A percentile compares a stretch with the other conserved stretches of the same genome.
Evolutionary conservation across 192 early-diverging fungal species (phyloP).

Genomic region (Umbelopsis isabellina): DNA sequence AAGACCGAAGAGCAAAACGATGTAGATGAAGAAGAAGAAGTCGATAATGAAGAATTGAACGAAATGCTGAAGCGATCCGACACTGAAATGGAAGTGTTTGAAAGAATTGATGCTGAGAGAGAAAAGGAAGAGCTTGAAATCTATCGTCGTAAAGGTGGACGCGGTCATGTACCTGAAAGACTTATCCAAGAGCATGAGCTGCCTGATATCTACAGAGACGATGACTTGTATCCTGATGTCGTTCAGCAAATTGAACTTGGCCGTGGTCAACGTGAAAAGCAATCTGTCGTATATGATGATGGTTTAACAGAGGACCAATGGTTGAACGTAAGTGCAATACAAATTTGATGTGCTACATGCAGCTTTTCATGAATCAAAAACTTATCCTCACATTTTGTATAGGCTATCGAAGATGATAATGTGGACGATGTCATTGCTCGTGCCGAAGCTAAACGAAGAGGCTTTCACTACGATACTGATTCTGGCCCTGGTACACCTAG

Average conservation of each 20-base stretch:
- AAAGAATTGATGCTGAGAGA: conserved; percentile 77
- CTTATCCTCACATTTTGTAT: not conserved
- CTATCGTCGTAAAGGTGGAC: conserved; percentile 61
- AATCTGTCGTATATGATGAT: conserved; percentile 86
- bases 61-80: conserved; percentile 89
- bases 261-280: conserved; percentile 74
- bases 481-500: conserved; percentile 17
- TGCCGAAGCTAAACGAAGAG: conserved; percentile 43
- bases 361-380: conserved; percentile 8
- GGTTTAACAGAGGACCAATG: conserved; percentile 94
- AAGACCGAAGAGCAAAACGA: conserved; percentile 79
- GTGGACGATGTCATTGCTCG: conserved; percentile 57
- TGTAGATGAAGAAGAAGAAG: conserved; percentile 67
- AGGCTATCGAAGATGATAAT: conserved; percentile 70
- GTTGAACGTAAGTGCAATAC: conserved; percentile 57
- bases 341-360: not conserved
- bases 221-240: conserved; percentile 46
- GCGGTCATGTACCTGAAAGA: conserved; percentile 67
- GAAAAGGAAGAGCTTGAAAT: conserved; percentile 48
- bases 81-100: conserved; percentile 76
- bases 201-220: conserved; percentile 80
- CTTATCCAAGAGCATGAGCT: conserved; percentile 86
- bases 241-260: conserved; percentile 62
- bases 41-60: conserved; percentile 91
- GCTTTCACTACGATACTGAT: conserved; percentile 11